Conservation (phyloP, 148 eudicot genomes). For the Limonium bicolor region DNA sequence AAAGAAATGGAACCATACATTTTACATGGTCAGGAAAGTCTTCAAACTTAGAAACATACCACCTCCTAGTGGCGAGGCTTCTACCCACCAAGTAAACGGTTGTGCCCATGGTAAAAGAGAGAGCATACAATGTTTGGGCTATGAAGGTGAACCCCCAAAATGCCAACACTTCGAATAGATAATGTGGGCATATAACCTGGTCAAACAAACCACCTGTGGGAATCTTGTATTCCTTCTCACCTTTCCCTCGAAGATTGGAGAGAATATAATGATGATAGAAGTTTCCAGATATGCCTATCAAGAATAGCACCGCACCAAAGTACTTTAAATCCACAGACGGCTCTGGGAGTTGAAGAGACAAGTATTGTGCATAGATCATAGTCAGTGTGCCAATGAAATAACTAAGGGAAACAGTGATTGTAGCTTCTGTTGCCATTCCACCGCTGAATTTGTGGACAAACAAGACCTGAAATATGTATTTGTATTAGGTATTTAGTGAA, state of each 20-base stretch:
- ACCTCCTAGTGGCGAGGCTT: constrained; percentile 45
- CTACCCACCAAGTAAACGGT: constrained; percentile 37
- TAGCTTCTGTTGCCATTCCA: constrained; percentile 13
- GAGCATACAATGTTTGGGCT: constrained; percentile 32
- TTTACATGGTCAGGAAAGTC: constrained; percentile 38
- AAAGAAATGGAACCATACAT: constrained; percentile 42
- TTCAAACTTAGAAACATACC: constrained; percentile 61
- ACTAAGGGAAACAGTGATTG: constrained; percentile 10
- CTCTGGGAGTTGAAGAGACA: constrained; percentile 16
- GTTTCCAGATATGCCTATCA: constrained; percentile 26
- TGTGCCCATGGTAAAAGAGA: constrained; percentile 22
- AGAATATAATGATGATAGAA: constrained; percentile 36
- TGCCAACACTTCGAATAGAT: constrained; percentile 35
- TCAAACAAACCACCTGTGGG: constrained; percentile 47
- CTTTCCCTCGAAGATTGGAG: constrained; percentile 18
- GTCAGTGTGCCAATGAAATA: constrained; percentile 16
- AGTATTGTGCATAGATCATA: constrained; percentile 24
- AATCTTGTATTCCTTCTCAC: constrained; percentile 38
- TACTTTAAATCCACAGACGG: constrained; percentile 24
- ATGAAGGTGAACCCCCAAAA: constrained; percentile 40
- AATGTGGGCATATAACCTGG: constrained; percentile 50
- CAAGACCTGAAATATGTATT: constrained; percentile 29
- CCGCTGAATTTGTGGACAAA: constrained; percentile 39
- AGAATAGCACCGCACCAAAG: constrained; percentile 18
- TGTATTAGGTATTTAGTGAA: too few relatives aligned